Evolutionary conservation across 2,329 filamentous ascomycete species (phyloP).

Genomic region (Thelonectria discophora): DNA sequence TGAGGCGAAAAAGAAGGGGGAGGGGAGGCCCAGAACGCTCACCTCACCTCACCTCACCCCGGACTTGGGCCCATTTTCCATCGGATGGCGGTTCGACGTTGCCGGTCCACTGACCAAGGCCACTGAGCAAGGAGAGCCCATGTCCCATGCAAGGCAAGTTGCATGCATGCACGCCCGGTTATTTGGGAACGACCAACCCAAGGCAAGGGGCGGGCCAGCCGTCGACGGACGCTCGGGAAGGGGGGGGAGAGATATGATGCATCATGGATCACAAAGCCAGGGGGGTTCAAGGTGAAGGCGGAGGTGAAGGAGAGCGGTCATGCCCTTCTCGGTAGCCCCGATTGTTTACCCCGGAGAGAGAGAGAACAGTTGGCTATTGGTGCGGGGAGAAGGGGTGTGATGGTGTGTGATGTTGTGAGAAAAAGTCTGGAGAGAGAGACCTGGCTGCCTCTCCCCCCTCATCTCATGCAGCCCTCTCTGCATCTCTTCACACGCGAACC

Average conservation of each 20-base stretch:
- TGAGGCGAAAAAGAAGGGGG: too few species aligned
- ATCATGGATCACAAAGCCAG: too few species aligned
- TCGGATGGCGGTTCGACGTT: constrained; percentile 17
- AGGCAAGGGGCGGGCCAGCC: background rate
- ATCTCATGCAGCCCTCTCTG: background rate
- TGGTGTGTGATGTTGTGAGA: background rate
- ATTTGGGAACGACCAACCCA: background rate
- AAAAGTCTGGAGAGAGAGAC: background rate
- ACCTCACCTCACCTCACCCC: constrained; percentile 24
- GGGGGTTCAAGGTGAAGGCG: too few species aligned
- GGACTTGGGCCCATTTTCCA: background rate
- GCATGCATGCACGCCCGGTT: too few species aligned
- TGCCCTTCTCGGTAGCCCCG: constrained; percentile 3
- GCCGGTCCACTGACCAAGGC: constrained; percentile 25
- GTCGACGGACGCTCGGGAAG: constrained; percentile 15
- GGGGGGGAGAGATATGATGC: background rate
- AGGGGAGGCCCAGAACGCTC: constrained; percentile 15
- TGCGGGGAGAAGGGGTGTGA: constrained; percentile 17
- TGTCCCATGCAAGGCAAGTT: too few species aligned
- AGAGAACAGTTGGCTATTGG: background rate
- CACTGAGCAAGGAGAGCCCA: background rate
- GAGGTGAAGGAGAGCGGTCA: background rate
- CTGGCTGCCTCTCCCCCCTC: background rate
- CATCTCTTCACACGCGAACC: constrained; percentile 2
- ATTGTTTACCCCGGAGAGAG: background rate